Conservation (phyloP, 352 stramenopile genomes). For the Pythium chondricola region DNA sequence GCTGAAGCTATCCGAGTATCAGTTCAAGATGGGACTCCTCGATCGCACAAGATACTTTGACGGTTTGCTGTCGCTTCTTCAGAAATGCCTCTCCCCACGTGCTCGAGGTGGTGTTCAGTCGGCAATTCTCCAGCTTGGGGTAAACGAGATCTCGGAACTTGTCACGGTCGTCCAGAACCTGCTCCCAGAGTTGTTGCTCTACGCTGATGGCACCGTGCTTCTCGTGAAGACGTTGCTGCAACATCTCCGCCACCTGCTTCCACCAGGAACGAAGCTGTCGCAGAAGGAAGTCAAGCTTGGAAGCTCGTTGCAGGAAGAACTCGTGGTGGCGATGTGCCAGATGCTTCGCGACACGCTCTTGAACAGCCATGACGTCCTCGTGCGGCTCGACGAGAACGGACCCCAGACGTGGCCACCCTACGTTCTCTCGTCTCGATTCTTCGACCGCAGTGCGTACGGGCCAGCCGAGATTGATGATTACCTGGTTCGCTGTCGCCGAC, state of each 20-base stretch:
- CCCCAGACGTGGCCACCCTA: slow-evolving; percentile 65
- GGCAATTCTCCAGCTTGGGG: slow-evolving; percentile 44
- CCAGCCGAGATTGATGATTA: slow-evolving; percentile 41
- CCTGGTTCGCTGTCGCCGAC: slow-evolving; percentile 41
- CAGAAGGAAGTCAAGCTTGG: slow-evolving; percentile 22
- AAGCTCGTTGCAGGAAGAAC: slow-evolving; percentile 58
- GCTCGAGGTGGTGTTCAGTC: slow-evolving; percentile 27
- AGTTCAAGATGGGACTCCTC: slow-evolving; percentile 73
- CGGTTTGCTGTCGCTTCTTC: slow-evolving; percentile 64
- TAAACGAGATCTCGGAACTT: slow-evolving; percentile 77
- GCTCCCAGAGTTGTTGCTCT: slow-evolving; percentile 60
- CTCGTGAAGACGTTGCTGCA: slow-evolving; percentile 77
- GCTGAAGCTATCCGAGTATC: slow-evolving; percentile 74
- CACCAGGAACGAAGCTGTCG: slow-evolving; percentile 37
- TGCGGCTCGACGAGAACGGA: slow-evolving; percentile 74
- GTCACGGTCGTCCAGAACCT: slow-evolving; percentile 65
- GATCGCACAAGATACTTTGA: slow-evolving; percentile 77
- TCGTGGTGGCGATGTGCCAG: slow-evolving; percentile 60
- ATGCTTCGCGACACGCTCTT: slow-evolving; percentile 68
- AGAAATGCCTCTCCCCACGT: slow-evolving; percentile 69
- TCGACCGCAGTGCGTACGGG: slow-evolving; percentile 45
- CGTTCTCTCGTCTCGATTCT: slow-evolving; percentile 70
- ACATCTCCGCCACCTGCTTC: slow-evolving; percentile 71
- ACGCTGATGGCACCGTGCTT: slow-evolving; percentile 41
- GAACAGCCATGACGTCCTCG: slow-evolving; percentile 61